Percentiles rank a stretch among this genome's conserved stretches.
phyloP scores from a whole-genome alignment of 1,284 basidiomycete genomes.

The Exsudoporus floridanus region DNA sequence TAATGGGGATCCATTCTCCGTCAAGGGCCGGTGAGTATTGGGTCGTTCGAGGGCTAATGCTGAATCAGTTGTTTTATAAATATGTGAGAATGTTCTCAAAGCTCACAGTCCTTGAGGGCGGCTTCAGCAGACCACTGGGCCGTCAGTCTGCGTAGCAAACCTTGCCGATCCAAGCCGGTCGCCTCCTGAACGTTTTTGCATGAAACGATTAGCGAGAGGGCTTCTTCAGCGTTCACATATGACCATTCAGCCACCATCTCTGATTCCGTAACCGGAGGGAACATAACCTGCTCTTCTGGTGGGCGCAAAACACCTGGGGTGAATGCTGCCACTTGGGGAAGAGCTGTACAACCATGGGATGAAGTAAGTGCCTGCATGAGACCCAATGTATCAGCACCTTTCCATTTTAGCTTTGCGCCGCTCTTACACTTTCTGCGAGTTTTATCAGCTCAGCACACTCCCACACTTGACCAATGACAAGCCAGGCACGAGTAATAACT shows the following conservation, averaged over 20 bases:
- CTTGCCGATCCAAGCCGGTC: slow-evolving; percentile 59
- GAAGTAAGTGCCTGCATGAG: slow-evolving; percentile 39
- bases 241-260: slow-evolving; percentile 20
- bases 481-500: slow-evolving; percentile 65
- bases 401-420: slow-evolving; percentile 13
- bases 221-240: slow-evolving; percentile 54
- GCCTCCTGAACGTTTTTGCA: slow-evolving; percentile 57
- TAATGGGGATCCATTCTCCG: slow-evolving; percentile 67
- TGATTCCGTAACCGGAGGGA: slow-evolving; percentile 25
- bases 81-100: slow-evolving; percentile 1
- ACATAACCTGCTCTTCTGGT: slow-evolving; percentile 30
- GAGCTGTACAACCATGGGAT: slow-evolving; percentile 24
- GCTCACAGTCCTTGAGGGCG: slow-evolving; percentile 77
- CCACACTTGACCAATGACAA: slow-evolving; percentile 72
- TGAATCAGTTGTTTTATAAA: slow-evolving; percentile 2
- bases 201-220: slow-evolving; percentile 53
- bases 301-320: slow-evolving; percentile 33
- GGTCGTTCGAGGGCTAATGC: slow-evolving; percentile 58
- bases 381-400: slow-evolving; percentile 9
- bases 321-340: slow-evolving; percentile 37
- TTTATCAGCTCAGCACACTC: slow-evolving; percentile 53
- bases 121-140: slow-evolving; percentile 70
- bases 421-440: slow-evolving; percentile 56
- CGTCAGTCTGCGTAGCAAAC: slow-evolving; percentile 54
- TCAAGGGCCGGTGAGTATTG: slow-evolving; percentile 56